A percentile compares a stretch with the other conserved stretches of the same genome.
These are phyloP conservation scores for Mortierella antarctica DNA, from an alignment of 192 early-diverging fungal species.

Conservation along the genomic window DNA sequence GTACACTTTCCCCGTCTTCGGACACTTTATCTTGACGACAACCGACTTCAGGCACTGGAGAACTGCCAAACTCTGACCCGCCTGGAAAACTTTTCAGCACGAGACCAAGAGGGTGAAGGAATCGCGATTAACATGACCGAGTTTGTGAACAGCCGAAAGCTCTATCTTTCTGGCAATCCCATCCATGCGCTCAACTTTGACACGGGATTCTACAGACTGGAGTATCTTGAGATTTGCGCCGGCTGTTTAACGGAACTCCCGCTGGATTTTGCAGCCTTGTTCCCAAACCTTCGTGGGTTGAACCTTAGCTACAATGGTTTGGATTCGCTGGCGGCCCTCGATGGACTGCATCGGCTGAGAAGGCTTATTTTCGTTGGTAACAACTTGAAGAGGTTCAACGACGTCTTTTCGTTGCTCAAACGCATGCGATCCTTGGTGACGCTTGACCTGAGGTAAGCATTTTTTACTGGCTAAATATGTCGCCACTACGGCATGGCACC, in stretches of 20 bases:
- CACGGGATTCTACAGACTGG: conserved; percentile 55
- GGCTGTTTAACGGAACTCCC: conserved; percentile 55
- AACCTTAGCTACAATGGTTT: conserved; percentile 58
- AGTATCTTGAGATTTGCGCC: conserved; percentile 60
- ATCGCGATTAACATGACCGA: conserved; percentile 50
- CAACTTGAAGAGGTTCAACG: conserved; percentile 47
- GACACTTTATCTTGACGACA: conserved; percentile 59
- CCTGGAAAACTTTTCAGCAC: conserved; percentile 54
- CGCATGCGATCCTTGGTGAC: conserved; percentile 49
- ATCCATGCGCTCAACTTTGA: conserved; percentile 48
- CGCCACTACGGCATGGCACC: too few species aligned
- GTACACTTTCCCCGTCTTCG: conserved; percentile 54
- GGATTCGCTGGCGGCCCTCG: conserved; percentile 47
- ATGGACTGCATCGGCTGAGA: conserved; percentile 48
- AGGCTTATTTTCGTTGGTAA: conserved; percentile 59
- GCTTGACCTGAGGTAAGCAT: conserved; percentile 29
- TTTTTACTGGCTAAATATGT: not conserved
- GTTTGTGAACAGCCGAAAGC: conserved; percentile 47
- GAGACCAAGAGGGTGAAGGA: conserved; percentile 60
- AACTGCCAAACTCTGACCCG: conserved; percentile 46
- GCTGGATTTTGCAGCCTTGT: conserved; percentile 39
- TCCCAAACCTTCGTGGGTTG: conserved; percentile 55
- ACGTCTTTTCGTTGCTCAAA: conserved; percentile 37
- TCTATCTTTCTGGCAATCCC: conserved; percentile 50
- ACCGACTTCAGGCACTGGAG: conserved; percentile 51